These are phyloP conservation scores for Cunninghamia lanceolata DNA, from an alignment of 75 land plant genomes.

Conservation along the genomic window DNA sequence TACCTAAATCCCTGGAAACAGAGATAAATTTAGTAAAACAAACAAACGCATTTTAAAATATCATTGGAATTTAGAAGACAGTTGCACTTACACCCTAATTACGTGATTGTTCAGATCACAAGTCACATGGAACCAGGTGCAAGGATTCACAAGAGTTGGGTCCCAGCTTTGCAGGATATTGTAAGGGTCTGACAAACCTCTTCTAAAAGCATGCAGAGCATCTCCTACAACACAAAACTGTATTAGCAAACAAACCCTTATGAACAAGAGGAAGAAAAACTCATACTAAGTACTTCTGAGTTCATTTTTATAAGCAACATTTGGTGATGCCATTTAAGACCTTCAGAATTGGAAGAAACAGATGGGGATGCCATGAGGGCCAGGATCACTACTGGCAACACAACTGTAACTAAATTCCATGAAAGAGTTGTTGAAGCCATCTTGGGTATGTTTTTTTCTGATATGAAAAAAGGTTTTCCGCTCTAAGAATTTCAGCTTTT, in stretches of 20 bases:
- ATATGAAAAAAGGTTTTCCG: background rate
- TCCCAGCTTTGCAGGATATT: constrained; percentile 59
- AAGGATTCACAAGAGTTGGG: constrained; percentile 50
- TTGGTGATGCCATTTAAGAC: background rate
- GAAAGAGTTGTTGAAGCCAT: background rate
- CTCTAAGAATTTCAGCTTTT: background rate
- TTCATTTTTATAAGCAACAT: no score
- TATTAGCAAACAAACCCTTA: background rate
- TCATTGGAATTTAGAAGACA: background rate
- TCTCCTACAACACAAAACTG: constrained; percentile 22
- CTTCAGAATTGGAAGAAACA: background rate
- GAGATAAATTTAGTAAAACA: background rate
- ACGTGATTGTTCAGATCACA: constrained; percentile 34
- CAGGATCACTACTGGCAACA: background rate
- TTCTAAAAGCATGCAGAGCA: constrained; percentile 38
- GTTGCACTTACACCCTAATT: constrained; percentile 32
- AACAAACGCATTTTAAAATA: background rate
- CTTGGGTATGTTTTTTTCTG: background rate
- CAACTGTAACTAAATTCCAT: background rate
- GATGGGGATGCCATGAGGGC: background rate
- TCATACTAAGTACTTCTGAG: background rate
- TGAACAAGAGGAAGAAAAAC: background rate
- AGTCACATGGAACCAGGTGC: constrained; percentile 59
- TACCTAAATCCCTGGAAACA: constrained; percentile 35
- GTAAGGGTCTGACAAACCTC: constrained; percentile 37